Evolutionary conservation across 176 grass and related monocot genomes (phyloP).

Genomic region (Chrysopogon serrulatus): DNA sequence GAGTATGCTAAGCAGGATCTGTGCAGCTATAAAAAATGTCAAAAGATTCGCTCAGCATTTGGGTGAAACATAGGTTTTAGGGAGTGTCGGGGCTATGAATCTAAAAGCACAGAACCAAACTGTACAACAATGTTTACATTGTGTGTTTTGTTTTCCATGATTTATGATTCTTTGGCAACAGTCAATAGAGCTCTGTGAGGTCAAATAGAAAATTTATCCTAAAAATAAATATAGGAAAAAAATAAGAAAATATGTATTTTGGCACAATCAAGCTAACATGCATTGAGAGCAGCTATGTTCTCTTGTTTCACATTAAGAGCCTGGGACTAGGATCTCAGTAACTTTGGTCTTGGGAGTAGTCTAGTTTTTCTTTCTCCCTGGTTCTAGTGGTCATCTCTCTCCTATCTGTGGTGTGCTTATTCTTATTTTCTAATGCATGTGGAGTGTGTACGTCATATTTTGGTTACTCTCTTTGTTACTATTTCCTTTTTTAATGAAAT

Average conservation of each 20-base stretch:
- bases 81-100: background rate
- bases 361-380: background rate
- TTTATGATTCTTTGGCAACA: background rate
- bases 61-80: background rate
- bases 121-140: background rate
- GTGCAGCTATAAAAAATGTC: background rate
- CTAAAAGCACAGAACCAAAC: background rate
- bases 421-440: background rate
- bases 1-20: background rate
- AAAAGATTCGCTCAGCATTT: background rate
- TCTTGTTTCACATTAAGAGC: background rate
- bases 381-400: background rate
- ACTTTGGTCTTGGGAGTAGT: background rate
- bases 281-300: background rate
- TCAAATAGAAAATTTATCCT: background rate
- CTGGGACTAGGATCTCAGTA: background rate
- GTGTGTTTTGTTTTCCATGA: background rate
- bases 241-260: background rate
- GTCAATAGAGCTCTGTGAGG: background rate
- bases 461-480: background rate
- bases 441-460: background rate
- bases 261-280: background rate
- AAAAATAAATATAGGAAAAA: background rate
- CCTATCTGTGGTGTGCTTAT: background rate
- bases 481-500: background rate